Evolutionary conservation across 805 yeast genomes (phyloP).

Genomic region (Schwanniomyces yamadae): DNA sequence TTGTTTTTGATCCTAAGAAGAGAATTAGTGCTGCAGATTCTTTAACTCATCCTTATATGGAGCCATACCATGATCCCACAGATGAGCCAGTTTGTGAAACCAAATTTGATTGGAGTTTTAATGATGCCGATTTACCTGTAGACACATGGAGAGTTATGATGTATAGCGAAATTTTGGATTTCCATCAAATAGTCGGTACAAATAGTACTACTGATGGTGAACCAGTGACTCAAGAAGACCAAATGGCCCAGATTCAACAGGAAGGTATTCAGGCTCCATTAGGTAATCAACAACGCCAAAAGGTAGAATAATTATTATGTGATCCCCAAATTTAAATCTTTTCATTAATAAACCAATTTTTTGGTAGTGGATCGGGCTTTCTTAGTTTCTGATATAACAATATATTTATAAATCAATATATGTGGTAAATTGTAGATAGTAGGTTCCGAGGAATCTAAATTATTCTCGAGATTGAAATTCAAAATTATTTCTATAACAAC

Average conservation of each 20-base stretch:
- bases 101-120: conserved; percentile 96
- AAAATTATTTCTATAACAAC: too few species aligned
- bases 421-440: too few species aligned
- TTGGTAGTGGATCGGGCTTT: too few species aligned
- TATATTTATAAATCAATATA: too few species aligned
- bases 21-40: conserved; percentile 93
- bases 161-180: conserved; percentile 95
- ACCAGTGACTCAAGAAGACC: conserved; percentile 18
- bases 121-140: conserved; percentile 95
- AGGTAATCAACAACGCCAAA: conserved; percentile 11
- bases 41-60: conserved; percentile 83
- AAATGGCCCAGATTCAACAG: conserved; percentile 23
- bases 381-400: too few species aligned
- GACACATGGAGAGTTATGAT: conserved; percentile 99
- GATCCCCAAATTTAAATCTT: neutral
- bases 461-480: too few species aligned
- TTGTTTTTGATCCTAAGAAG: conserved; percentile 91
- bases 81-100: conserved; percentile 95
- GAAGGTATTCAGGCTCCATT: conserved; percentile 28
- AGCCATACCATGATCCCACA: conserved; percentile 94
- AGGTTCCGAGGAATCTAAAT: too few species aligned
- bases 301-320: conserved; percentile 12
- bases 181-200: conserved; percentile 81
- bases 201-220: conserved; percentile 11
- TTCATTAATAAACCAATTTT: too few species aligned